Evolutionary conservation across 331 rosid genomes (phyloP).

Genomic region (Pyracantha coccinea): DNA sequence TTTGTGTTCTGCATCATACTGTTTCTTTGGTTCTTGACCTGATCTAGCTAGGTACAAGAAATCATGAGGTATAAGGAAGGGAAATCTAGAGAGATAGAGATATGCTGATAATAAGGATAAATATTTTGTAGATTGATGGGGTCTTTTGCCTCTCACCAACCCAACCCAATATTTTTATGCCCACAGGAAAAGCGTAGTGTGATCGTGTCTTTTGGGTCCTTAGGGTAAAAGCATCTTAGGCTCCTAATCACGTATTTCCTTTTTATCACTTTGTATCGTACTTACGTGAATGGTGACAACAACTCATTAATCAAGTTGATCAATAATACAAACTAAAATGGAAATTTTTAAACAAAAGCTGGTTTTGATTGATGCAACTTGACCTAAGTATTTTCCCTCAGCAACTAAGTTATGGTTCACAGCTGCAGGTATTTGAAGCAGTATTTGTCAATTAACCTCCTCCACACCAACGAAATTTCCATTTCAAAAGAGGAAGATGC

Average conservation of each 20-base stretch:
- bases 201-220: constrained; percentile 34
- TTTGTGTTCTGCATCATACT: too few species aligned
- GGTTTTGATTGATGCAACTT: constrained; percentile 26
- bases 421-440: background rate
- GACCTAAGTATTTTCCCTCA: constrained; percentile 12
- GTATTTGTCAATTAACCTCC: background rate
- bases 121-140: constrained; percentile 23
- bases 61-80: background rate
- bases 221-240: constrained; percentile 43
- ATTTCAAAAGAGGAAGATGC: constrained; percentile 13
- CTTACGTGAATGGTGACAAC: background rate
- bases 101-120: constrained; percentile 10
- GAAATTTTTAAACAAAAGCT: constrained; percentile 9
- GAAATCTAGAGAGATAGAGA: background rate
- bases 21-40: background rate
- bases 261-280: constrained; percentile 14
- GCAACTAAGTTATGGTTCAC: constrained; percentile 4
- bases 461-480: background rate
- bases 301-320: constrained; percentile 11
- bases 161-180: constrained; percentile 54
- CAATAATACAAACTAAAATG: constrained; percentile 29
- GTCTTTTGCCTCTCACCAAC: constrained; percentile 62
- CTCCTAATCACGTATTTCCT: constrained; percentile 14
- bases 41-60: background rate
- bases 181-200: constrained; percentile 34